A percentile compares a stretch with the other conserved stretches of the same genome.
Evolutionary conservation across 768 basidiomycete genomes (phyloP).

Genomic region (Suillus subluteus): DNA sequence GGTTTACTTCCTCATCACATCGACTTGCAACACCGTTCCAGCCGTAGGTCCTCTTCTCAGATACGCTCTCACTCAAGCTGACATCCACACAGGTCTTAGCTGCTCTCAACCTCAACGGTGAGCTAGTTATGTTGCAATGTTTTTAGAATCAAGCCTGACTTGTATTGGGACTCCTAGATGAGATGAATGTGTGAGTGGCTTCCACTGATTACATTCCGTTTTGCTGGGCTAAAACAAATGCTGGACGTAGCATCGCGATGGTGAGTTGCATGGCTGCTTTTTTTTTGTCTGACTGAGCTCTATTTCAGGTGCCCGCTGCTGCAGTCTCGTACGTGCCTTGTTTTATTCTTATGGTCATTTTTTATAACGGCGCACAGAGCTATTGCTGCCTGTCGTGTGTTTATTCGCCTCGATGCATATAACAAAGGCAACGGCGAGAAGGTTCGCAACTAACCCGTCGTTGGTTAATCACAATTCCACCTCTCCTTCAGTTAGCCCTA

Average conservation of each 20-base stretch:
- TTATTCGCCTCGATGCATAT: slow-evolving; percentile 67
- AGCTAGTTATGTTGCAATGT: slow-evolving; percentile 24
- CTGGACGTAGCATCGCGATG: slow-evolving; percentile 50
- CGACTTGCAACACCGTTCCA: slow-evolving; percentile 66
- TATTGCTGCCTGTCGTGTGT: slow-evolving; percentile 69
- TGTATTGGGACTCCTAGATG: slow-evolving; percentile 37
- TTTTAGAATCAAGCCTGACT: slow-evolving; percentile 12
- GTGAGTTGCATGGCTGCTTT: slow-evolving; percentile 34
- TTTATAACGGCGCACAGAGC: slow-evolving; percentile 26
- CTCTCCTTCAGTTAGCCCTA: not conserved
- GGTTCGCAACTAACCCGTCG: slow-evolving; percentile 6
- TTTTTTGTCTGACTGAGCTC: slow-evolving; percentile 4
- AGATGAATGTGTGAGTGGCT: slow-evolving; percentile 63
- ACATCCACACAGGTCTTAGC: slow-evolving; percentile 50
- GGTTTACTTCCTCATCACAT: slow-evolving; percentile 68
- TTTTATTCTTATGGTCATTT: slow-evolving; percentile 11
- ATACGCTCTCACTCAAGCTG: slow-evolving; percentile 4
- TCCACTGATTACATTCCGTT: not conserved
- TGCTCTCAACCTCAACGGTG: slow-evolving; percentile 62
- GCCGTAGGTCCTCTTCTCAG: slow-evolving; percentile 50
- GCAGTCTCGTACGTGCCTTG: slow-evolving; percentile 55
- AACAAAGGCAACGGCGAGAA: slow-evolving; percentile 26
- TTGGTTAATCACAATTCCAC: slow-evolving; percentile 1
- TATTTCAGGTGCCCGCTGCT: slow-evolving; percentile 61
- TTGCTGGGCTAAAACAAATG: not conserved